phyloP scores from a whole-genome alignment of 1,284 basidiomycete genomes.

The Moniliella sp. region DNA sequence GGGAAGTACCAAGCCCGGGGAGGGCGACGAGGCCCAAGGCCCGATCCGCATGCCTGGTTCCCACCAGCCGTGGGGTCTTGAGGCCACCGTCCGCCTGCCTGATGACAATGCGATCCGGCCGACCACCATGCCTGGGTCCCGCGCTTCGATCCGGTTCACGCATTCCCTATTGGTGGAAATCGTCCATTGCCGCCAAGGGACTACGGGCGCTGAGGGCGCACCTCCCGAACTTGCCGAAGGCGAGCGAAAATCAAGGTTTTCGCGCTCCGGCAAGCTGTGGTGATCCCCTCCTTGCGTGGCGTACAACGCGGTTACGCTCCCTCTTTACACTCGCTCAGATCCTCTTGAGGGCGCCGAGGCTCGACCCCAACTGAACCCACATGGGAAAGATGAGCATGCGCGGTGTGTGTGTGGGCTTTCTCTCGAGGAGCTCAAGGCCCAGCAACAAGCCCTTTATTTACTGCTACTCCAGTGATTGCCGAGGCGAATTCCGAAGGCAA shows the following conservation, averaged over 20 bases:
- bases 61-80: slow-evolving; percentile 30
- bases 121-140: slow-evolving; percentile 18
- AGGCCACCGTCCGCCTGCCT: slow-evolving; percentile 28
- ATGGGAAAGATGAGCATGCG: slow-evolving; percentile 15
- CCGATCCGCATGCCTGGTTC: no score
- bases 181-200: slow-evolving; percentile 22
- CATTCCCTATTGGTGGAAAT: slow-evolving; percentile 29
- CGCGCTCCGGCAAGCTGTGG: slow-evolving; percentile 23
- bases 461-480: no score
- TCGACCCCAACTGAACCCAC: slow-evolving; percentile 5
- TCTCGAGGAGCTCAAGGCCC: slow-evolving; percentile 17
- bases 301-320: slow-evolving; percentile 28
- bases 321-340: slow-evolving; percentile 17
- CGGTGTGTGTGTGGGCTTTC: slow-evolving; percentile 32
- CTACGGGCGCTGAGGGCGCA: no score
- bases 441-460: slow-evolving; percentile 23
- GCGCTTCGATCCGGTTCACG: slow-evolving; percentile 19
- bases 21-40: slow-evolving; percentile 21
- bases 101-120: slow-evolving; percentile 30
- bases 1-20: slow-evolving; percentile 7
- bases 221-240: no score
- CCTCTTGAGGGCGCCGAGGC: slow-evolving; percentile 1
- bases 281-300: slow-evolving; percentile 28
- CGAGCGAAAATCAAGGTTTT: slow-evolving; percentile 27
- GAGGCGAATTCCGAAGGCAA: no score